These are phyloP conservation scores for Brassica nigra DNA, from an alignment of 345 rosid species.

Conservation along the genomic window DNA sequence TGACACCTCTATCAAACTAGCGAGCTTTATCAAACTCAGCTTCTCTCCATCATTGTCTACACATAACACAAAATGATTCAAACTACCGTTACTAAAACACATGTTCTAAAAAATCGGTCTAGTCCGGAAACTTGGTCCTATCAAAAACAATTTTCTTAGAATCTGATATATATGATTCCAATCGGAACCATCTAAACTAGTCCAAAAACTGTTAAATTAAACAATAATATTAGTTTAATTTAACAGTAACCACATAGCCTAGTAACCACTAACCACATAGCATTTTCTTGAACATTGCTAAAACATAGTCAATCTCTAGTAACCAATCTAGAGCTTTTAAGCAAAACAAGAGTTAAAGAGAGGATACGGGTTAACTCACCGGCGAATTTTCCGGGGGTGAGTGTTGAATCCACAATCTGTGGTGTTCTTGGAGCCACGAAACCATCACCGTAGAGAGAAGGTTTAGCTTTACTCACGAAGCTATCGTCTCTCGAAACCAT, in stretches of 20 bases:
- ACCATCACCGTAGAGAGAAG: constrained; percentile 56
- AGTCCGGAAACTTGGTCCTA: background rate
- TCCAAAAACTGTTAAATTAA: too few relatives aligned
- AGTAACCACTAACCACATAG: too few relatives aligned
- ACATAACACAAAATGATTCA: constrained; percentile 28
- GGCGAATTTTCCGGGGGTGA: constrained; percentile 50
- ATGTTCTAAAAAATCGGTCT: background rate
- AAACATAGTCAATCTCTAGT: background rate
- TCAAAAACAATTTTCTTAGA: background rate
- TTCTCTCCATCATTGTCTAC: constrained; percentile 84
- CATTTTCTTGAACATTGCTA: background rate
- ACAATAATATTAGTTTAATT: too few relatives aligned
- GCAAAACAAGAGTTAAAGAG: background rate
- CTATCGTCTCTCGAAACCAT: constrained; percentile 79
- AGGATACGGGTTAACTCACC: constrained; percentile 45
- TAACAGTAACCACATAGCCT: too few relatives aligned
- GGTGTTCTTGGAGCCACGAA: constrained; percentile 44
- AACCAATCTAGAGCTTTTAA: background rate
- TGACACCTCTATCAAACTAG: constrained; percentile 85
- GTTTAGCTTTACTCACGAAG: constrained; percentile 60
- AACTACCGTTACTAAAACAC: constrained; percentile 5
- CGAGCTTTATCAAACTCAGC: constrained; percentile 86
- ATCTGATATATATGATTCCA: too few relatives aligned
- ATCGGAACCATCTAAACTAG: background rate
- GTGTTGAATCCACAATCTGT: constrained; percentile 61